A percentile compares a stretch with the other conserved stretches of the same genome.
Evolutionary conservation across 768 basidiomycete species (phyloP).

Genomic region (Podaxis mareebaensis): DNA sequence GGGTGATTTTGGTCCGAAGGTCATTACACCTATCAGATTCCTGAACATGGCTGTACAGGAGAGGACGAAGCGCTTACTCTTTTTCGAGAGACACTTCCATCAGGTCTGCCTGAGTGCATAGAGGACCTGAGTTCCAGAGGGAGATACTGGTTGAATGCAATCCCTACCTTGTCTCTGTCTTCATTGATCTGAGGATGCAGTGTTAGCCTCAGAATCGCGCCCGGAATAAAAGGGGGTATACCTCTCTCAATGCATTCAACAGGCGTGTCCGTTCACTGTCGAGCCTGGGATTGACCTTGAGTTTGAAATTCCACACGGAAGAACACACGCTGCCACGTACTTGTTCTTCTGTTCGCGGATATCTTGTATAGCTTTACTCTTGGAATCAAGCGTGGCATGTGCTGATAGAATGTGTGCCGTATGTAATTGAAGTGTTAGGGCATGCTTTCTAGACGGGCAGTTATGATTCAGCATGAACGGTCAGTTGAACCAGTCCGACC

Average conservation of each 20-base stretch:
- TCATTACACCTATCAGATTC: slow-evolving; percentile 52
- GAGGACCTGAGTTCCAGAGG: neutral
- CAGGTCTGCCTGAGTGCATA: slow-evolving; percentile 55
- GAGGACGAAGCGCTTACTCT: slow-evolving; percentile 49
- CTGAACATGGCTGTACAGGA: slow-evolving; percentile 11
- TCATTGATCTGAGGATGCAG: slow-evolving; percentile 61
- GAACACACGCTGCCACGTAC: slow-evolving; percentile 37
- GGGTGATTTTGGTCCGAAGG: slow-evolving; percentile 65
- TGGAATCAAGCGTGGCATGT: slow-evolving; percentile 76
- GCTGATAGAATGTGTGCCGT: slow-evolving; percentile 87
- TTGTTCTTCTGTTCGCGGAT: slow-evolving; percentile 84
- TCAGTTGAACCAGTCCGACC: neutral
- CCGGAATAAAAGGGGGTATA: slow-evolving; percentile 28
- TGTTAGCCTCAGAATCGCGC: neutral
- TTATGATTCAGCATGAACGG: slow-evolving; percentile 5
- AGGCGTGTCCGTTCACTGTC: slow-evolving; percentile 76
- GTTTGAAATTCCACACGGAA: neutral
- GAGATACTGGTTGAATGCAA: slow-evolving; percentile 10
- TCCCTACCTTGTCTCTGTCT: slow-evolving; percentile 68
- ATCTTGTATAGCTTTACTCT: slow-evolving; percentile 77
- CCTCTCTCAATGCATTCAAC: slow-evolving; percentile 69
- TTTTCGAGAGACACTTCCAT: slow-evolving; percentile 64
- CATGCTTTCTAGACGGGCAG: slow-evolving; percentile 63
- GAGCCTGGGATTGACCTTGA: slow-evolving; percentile 41
- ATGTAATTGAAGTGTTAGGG: slow-evolving; percentile 79